A percentile compares a stretch with the other conserved stretches of the same genome.
Conservation (phyloP, 768 basidiomycete genomes). For the Rhizopogon vesiculosus region DNA sequence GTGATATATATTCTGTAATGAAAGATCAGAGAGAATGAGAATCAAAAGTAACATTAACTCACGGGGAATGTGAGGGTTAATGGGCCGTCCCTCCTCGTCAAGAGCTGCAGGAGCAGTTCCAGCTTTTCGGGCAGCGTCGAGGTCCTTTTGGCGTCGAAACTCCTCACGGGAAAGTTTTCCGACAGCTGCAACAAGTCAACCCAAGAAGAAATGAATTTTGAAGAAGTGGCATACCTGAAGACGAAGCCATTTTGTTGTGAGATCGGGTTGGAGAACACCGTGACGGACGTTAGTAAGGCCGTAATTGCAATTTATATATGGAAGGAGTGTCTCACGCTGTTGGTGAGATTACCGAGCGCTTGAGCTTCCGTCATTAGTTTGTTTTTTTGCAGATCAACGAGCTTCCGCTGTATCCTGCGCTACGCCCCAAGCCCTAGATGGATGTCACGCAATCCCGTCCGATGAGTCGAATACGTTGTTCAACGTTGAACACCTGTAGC, state of each 20-base stretch:
- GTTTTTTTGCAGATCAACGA: too few relatives aligned
- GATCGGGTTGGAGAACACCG: too few relatives aligned
- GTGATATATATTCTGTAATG: slow-evolving; percentile 87
- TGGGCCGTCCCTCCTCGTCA: slow-evolving; percentile 91
- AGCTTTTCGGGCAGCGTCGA: slow-evolving; percentile 97
- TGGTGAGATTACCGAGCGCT: too few relatives aligned
- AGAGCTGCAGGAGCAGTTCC: slow-evolving; percentile 96
- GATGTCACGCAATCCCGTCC: too few relatives aligned
- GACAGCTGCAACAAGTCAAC: slow-evolving; percentile 29
- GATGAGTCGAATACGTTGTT: too few relatives aligned
- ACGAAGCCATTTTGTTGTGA: neutral
- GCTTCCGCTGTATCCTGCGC: too few relatives aligned
- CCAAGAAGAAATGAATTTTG: neutral
- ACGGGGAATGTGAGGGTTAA: slow-evolving; percentile 99
- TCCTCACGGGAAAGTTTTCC: slow-evolving; percentile 94
- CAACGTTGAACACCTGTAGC: too few relatives aligned
- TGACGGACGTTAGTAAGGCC: too few relatives aligned
- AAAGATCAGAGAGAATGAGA: slow-evolving; percentile 2
- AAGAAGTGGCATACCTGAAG: neutral
- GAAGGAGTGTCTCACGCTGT: neutral
- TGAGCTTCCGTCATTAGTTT: too few relatives aligned
- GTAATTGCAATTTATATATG: neutral
- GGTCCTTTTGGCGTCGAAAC: slow-evolving; percentile 91
- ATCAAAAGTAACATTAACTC: slow-evolving; percentile 25
- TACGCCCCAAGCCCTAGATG: too few relatives aligned